Evolutionary conservation across 2,329 filamentous ascomycete genomes (phyloP), one percentile per base, ranked within the genome.

Genomic region (Aspergillus phoenicis): DNA sequence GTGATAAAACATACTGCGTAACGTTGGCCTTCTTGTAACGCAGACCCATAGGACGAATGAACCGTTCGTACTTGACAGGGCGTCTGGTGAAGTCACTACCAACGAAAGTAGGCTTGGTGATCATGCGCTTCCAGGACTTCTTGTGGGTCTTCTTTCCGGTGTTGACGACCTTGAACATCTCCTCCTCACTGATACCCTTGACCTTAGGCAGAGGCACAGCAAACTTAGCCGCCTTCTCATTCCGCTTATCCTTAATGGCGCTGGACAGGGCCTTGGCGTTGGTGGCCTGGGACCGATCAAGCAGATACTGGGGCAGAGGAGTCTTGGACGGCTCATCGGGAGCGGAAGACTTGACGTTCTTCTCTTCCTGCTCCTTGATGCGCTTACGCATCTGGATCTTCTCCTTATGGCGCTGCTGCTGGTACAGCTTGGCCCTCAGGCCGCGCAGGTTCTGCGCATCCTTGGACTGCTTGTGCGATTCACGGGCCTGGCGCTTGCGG

Each of bases 361-460:
- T 89, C 83, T 97, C 91, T 81, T 99, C 95, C 82, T 97, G 91
- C 48, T 91, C 90, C 81, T 91, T 91, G 85, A 99, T 96, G 73
- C 88, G 83, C 85, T 97, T 96, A 80, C 90, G 90, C 90, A 97
- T 93, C 85, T 96, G 92, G 76, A 97, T 96, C 89, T 99, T 99
- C 84, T 99, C 93, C 77, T 93, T 90, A 82, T 93, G 91, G 26
- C 95, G 87, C 84, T 93, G 92, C 86, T 98, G 89, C 78, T 94
- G 90, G 82, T 95, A 89, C 72, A 96, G 83, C 84, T 99, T 99
- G 69, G 95, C 95, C 64, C 92, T 85, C 70, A 98, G 87, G 66
- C 95, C 95, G 64, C 91, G 89, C 73, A 97, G 85, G 78, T 95
- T 97, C 83, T 98, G 94, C 24, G 95, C 93, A 81, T 97, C 89